Evolutionary conservation across 108 stramenopile species (phyloP).

Genomic region (Nitzschia sp.): DNA sequence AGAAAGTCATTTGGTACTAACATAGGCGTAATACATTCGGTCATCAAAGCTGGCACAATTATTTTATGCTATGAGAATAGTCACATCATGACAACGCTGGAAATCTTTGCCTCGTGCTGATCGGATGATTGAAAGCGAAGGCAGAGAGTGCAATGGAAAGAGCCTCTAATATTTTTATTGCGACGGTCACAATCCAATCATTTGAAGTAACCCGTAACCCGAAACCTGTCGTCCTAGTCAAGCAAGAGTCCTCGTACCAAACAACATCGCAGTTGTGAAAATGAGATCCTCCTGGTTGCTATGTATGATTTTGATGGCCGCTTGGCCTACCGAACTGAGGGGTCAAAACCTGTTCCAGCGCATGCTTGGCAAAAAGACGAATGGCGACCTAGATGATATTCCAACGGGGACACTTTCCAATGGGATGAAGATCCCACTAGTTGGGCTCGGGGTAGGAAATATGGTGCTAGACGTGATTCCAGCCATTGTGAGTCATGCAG

Average conservation of each 20-base stretch:
- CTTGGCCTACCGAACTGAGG: neutral
- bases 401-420: constrained; percentile 39
- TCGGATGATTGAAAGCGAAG: too few relatives aligned
- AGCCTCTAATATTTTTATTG: too few relatives aligned
- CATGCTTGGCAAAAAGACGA: constrained; percentile 10
- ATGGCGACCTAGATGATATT: neutral
- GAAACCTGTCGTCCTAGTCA: too few relatives aligned
- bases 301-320: constrained; percentile 1
- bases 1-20: neutral
- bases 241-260: too few relatives aligned
- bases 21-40: constrained; percentile 1
- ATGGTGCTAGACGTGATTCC: constrained; percentile 52
- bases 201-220: too few relatives aligned
- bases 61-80: too few relatives aligned
- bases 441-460: constrained; percentile 86
- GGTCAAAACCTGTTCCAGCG: constrained; percentile 22
- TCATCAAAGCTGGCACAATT: constrained; percentile 1
- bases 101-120: too few relatives aligned
- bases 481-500: constrained; percentile 33
- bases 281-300: constrained; percentile 12
- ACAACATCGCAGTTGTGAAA: too few relatives aligned
- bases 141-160: too few relatives aligned
- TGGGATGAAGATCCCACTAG: constrained; percentile 58
- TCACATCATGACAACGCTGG: too few relatives aligned
- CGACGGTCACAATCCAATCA: too few relatives aligned